phyloP scores from a whole-genome alignment of 1,284 basidiomycete genomes.

The Tylopilus orsonianus region DNA sequence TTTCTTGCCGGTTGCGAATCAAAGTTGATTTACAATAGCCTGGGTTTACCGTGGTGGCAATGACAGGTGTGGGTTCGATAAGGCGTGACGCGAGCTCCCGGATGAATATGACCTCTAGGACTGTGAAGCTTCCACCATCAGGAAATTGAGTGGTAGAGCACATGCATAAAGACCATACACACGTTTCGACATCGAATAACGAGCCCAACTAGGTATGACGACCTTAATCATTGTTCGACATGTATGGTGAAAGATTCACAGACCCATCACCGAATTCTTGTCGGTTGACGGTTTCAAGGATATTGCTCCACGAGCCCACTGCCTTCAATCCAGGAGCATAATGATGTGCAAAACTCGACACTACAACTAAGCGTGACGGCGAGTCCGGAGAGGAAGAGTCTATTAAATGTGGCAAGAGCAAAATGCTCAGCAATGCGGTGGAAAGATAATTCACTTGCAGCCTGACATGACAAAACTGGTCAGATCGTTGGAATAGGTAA shows the following conservation, averaged over 20 bases:
- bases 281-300: conserved; percentile 20
- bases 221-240: neutral
- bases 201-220: conserved; percentile 9
- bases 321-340: neutral
- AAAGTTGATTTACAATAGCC: conserved; percentile 32
- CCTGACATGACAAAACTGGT: conserved; percentile 9
- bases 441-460: conserved; percentile 36
- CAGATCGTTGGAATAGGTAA: neutral
- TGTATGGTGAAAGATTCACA: neutral
- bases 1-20: conserved; percentile 10
- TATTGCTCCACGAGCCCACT: conserved; percentile 3
- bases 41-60: conserved; percentile 32
- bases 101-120: conserved; percentile 31
- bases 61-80: conserved; percentile 20
- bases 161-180: conserved; percentile 1
- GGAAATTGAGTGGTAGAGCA: no score
- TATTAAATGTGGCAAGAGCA: conserved; percentile 30
- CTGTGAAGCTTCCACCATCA: conserved; percentile 13
- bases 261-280: conserved; percentile 14
- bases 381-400: conserved; percentile 16
- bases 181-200: conserved; percentile 38
- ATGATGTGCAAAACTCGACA: conserved; percentile 26
- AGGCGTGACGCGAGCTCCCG: conserved; percentile 32
- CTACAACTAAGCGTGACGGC: conserved; percentile 26
- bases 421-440: conserved; percentile 24